These are phyloP conservation scores for Insectozyma bohioensis DNA, from an alignment of 1,139 yeast species.

Conservation along the genomic window DNA sequence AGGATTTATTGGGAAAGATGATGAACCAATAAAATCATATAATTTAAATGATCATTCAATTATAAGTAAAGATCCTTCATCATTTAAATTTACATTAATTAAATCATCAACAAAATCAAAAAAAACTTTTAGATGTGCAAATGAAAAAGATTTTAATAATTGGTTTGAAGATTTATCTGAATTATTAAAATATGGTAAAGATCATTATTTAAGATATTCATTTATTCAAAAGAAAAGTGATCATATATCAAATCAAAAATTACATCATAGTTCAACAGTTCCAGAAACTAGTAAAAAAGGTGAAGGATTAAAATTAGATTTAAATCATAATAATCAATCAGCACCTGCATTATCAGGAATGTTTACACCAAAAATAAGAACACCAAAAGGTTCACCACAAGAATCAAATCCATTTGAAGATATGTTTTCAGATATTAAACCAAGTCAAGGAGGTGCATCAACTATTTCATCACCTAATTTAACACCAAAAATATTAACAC, in stretches of 20 bases:
- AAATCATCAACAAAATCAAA: conserved; percentile 29
- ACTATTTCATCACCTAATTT: conserved; percentile 12
- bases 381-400: conserved; percentile 29
- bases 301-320: conserved; percentile 6
- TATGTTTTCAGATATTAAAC: conserved; percentile 21
- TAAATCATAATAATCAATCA: conserved; percentile 9
- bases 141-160: conserved; percentile 26
- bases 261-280: conserved; percentile 2
- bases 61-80: conserved; percentile 32
- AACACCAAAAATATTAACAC: conserved; percentile 19
- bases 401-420: conserved; percentile 43
- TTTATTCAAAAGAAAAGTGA: conserved; percentile 21
- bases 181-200: conserved; percentile 35
- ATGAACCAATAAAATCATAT: conserved; percentile 42
- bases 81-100: conserved; percentile 35
- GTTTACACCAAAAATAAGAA: conserved; percentile 39
- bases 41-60: conserved; percentile 42
- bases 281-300: conserved; percentile 3
- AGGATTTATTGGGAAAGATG: conserved; percentile 43
- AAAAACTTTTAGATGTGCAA: conserved; percentile 42
- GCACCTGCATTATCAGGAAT: conserved; percentile 23
- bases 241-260: conserved; percentile 2
- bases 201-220: conserved; percentile 35
- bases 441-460: conserved; percentile 7
- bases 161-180: conserved; percentile 44